A percentile compares a stretch with the other conserved stretches of the same genome.
phyloP scores from a whole-genome alignment of 441 rosid genomes.

The Adansonia gregorii region DNA sequence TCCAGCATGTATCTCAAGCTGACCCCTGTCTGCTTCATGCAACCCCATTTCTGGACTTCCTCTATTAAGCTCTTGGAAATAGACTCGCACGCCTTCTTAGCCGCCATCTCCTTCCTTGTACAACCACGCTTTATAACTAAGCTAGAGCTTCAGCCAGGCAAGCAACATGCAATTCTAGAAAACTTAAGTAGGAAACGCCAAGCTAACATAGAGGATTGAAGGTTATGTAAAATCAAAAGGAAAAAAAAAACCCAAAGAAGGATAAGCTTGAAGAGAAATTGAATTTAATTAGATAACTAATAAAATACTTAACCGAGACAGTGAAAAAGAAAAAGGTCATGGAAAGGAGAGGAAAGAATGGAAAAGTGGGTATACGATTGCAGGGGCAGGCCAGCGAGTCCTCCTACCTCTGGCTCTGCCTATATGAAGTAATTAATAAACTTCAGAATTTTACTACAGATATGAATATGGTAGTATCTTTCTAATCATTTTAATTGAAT shows the following conservation, averaged over 20 bases:
- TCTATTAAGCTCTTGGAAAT: conserved; percentile 65
- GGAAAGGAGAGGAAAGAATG: too few species aligned
- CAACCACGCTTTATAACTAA: neutral
- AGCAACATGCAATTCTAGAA: conserved; percentile 8
- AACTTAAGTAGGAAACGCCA: neutral
- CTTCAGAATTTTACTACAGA: too few species aligned
- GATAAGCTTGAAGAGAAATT: neutral
- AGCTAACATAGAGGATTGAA: conserved; percentile 16
- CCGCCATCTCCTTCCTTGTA: conserved; percentile 52
- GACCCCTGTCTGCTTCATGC: conserved; percentile 94
- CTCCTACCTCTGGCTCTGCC: too few species aligned
- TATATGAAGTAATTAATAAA: too few species aligned
- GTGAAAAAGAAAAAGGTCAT: too few species aligned
- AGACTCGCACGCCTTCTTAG: conserved; percentile 59
- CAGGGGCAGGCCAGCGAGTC: too few species aligned
- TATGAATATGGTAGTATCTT: too few species aligned
- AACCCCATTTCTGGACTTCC: conserved; percentile 79
- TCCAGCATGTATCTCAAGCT: conserved; percentile 95
- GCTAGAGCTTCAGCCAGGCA: neutral
- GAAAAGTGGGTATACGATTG: too few species aligned
- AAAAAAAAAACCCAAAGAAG: neutral
- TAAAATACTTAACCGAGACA: neutral
- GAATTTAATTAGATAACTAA: neutral
- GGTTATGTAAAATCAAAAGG: neutral
- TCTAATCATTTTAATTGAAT: too few species aligned